Conservation (phyloP, 1,139 yeast species). For the Geotrichum candidum region DNA sequence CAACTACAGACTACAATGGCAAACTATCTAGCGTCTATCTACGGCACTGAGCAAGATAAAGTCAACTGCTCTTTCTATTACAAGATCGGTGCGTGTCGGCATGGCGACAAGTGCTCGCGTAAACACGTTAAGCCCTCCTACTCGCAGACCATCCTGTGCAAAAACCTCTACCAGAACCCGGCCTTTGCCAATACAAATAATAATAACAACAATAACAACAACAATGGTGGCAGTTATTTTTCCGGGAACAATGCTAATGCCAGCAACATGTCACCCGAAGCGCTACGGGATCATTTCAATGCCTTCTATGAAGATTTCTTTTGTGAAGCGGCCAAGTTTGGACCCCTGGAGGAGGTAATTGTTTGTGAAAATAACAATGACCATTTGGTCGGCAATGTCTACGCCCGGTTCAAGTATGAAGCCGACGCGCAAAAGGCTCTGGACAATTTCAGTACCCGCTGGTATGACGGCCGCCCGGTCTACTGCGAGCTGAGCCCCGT, state of each 20-base stretch:
- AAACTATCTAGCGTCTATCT: conserved; percentile 35
- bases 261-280: conserved; percentile 32
- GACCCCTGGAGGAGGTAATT: conserved; percentile 58
- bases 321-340: conserved; percentile 53
- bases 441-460: conserved; percentile 60
- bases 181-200: conserved; percentile 18
- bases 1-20: conserved; percentile 28
- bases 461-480: conserved; percentile 79
- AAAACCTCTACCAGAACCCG: conserved; percentile 69
- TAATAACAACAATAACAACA: neutral
- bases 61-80: conserved; percentile 55
- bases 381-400: conserved; percentile 81
- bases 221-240: conserved; percentile 15
- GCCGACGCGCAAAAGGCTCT: conserved; percentile 59
- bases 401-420: conserved; percentile 52
- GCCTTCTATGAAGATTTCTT: conserved; percentile 70
- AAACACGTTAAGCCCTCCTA: conserved; percentile 65
- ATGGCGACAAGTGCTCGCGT: conserved; percentile 83
- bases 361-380: conserved; percentile 81
- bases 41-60: conserved; percentile 42
- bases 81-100: conserved; percentile 90
- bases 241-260: conserved; percentile 20
- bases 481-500: conserved; percentile 81
- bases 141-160: conserved; percentile 61
- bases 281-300: conserved; percentile 51